A percentile compares a stretch with the other conserved stretches of the same genome.
Conservation (phyloP, 2,329 filamentous ascomycete genomes). For the Aspergillus tubingensis region DNA sequence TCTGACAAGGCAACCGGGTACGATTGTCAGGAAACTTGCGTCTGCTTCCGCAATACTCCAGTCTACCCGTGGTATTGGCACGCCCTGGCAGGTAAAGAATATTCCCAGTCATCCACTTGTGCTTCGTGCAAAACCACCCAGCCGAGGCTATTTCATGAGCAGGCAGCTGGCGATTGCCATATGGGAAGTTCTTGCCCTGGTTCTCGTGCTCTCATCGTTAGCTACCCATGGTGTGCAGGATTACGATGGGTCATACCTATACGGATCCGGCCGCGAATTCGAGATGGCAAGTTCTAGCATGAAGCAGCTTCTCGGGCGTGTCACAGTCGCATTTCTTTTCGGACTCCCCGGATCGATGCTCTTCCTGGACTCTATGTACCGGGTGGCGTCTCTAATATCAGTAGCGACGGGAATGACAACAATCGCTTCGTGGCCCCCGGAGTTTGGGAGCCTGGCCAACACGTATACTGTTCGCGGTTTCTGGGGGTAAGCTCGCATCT, state of each 20-base stretch:
- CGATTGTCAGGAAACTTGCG: background rate
- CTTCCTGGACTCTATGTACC: slow-evolving; percentile 24
- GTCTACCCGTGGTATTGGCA: slow-evolving; percentile 23
- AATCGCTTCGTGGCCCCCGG: slow-evolving; percentile 25
- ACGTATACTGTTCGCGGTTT: slow-evolving; percentile 29
- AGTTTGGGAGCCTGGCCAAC: slow-evolving; percentile 27
- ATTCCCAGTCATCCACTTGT: slow-evolving; percentile 5
- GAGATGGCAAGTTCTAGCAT: slow-evolving; percentile 3
- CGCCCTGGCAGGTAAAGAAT: slow-evolving; percentile 26
- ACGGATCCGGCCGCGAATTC: slow-evolving; percentile 7
- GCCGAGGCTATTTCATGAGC: slow-evolving; percentile 18
- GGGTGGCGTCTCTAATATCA: slow-evolving; percentile 21
- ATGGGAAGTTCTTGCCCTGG: slow-evolving; percentile 26
- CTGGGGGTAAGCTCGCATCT: slow-evolving; percentile 28
- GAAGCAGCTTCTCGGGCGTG: slow-evolving; percentile 18
- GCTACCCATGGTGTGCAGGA: background rate
- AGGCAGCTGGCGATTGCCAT: slow-evolving; percentile 22
- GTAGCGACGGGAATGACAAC: slow-evolving; percentile 19
- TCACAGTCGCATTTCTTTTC: slow-evolving; percentile 12
- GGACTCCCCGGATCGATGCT: slow-evolving; percentile 21
- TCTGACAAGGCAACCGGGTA: background rate
- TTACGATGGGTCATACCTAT: background rate
- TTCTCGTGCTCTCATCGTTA: slow-evolving; percentile 8
- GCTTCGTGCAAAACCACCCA: slow-evolving; percentile 6
- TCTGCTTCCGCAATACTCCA: slow-evolving; percentile 7